Base-by-base conservation (phyloP, 108 stramenopile species). In the Pinguiococcus pyrenoidosus region DNA sequence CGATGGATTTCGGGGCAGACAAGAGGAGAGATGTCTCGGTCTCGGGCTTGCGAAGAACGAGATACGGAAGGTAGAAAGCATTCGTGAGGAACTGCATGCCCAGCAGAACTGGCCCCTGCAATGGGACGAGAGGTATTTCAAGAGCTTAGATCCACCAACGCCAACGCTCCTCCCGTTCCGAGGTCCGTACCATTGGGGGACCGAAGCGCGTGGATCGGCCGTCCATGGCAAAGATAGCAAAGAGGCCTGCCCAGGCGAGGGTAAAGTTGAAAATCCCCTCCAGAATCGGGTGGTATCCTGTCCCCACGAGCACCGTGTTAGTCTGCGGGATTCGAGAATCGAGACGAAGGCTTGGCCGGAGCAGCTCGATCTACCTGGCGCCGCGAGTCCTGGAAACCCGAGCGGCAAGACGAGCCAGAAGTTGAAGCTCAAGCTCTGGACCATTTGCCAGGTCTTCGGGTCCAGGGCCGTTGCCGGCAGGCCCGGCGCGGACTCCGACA, bases 1-100 rank as follows among this genome's bases (percentile, higher is more conserved):
- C 43, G 12, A 1, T 26, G 6, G 43, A 22, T 1, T 26, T 22
- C 25, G 43, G 43, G 30, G 30, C 30, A 8, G 4, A 32, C 8
- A 8, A 4, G 30, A 8, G 6, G 30, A 8, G 30, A 8, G 13
- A n/a, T n/a, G n/a, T n/a, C n/a, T 53, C 38, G 24, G 44, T 43
- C 51, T 80, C 81, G 8, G 52, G 55, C 0, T 76, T 72, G 29
- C 87, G 63, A 25, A 64, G 45, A 5, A 69, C 79, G 32, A 89
- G 58, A 46, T 83, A 85, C 8, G 84, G 87, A 26, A 89, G 47
- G 20, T 79, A 59, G 44, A 82, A 82, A 3, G 82, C 87, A 12
- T 71, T 74, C 29, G 82, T 85, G 29, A 89, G 49, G 39, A 89
- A 83, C 55, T 89, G 84, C 87, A 89, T 89, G 23, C 87, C 82